phyloP scores from a whole-genome alignment of 2,329 filamentous ascomycete genomes.

The Alternaria sp. region DNA sequence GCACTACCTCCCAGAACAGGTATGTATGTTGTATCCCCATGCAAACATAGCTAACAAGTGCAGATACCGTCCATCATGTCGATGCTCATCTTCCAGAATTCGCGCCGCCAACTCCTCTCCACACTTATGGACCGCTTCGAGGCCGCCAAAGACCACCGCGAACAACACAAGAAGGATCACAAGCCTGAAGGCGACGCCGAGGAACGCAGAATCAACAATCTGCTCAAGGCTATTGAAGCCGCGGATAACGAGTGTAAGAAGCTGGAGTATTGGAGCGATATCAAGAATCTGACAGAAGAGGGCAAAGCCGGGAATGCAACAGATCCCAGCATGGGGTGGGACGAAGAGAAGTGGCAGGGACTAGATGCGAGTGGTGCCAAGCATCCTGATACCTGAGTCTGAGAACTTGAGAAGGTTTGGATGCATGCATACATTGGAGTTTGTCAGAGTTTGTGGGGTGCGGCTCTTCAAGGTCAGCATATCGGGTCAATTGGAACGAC shows the following conservation, averaged over 20 bases:
- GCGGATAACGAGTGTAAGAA: conserved; percentile 81
- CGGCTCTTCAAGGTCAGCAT: conserved; percentile 5
- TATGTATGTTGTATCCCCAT: conserved; percentile 30
- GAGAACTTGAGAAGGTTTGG: not conserved
- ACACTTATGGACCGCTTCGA: conserved; percentile 67
- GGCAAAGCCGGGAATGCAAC: conserved; percentile 44
- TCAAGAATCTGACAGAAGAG: conserved; percentile 51
- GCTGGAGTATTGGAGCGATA: conserved; percentile 86
- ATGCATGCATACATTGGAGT: conserved; percentile 9
- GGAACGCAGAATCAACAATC: conserved; percentile 65
- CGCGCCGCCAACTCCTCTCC: conserved; percentile 75
- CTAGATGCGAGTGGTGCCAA: conserved; percentile 46
- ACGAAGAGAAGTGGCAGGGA: conserved; percentile 47
- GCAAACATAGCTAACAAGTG: conserved; percentile 16
- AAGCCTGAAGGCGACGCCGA: conserved; percentile 55
- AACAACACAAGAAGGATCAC: conserved; percentile 52
- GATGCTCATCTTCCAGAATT: conserved; percentile 87
- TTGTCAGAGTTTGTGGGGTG: not conserved
- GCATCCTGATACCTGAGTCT: conserved; percentile 28
- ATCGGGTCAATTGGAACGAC: conserved; percentile 3
- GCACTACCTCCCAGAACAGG: conserved; percentile 70
- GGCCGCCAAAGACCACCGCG: conserved; percentile 57
- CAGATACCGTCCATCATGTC: conserved; percentile 57
- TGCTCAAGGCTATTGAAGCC: conserved; percentile 75
- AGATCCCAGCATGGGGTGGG: conserved; percentile 44